Evolutionary conservation across 2,329 filamentous ascomycete genomes (phyloP).

Genomic region (Phoma herbarum): DNA sequence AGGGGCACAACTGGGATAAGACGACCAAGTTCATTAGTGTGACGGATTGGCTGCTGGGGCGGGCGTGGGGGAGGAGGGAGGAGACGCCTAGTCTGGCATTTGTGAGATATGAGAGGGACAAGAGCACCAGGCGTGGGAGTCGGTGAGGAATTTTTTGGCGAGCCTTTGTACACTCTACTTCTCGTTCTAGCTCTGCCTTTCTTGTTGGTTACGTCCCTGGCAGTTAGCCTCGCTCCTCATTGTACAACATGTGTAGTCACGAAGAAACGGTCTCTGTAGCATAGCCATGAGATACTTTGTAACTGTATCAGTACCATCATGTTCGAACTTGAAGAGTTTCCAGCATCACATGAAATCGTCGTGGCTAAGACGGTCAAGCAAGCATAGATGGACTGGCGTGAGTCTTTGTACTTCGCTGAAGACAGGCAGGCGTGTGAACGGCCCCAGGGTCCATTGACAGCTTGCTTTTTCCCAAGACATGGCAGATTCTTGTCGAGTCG

Average conservation of each 20-base stretch:
- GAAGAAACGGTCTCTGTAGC: slow-evolving; percentile 1
- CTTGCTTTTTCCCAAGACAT: slow-evolving; percentile 15
- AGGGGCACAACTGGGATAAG: slow-evolving; percentile 82
- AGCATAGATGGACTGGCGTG: no score
- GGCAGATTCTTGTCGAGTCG: slow-evolving; percentile 8
- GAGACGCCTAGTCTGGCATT: slow-evolving; percentile 56
- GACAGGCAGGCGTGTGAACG: background rate
- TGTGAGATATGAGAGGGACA: slow-evolving; percentile 13
- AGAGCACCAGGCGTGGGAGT: background rate
- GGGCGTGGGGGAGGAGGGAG: slow-evolving; percentile 66
- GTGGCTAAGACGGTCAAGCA: no score
- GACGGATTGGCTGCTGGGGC: slow-evolving; percentile 93
- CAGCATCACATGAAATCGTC: no score
- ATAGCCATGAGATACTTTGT: background rate
- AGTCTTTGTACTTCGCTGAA: no score
- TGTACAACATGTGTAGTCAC: slow-evolving; percentile 10
- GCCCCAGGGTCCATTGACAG: background rate
- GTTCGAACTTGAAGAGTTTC: background rate
- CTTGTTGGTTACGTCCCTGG: background rate
- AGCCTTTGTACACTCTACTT: no score
- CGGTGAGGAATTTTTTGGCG: background rate
- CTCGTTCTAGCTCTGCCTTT: background rate
- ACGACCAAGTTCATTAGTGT: slow-evolving; percentile 87
- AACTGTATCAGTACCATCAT: background rate
- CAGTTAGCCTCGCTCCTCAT: background rate